phyloP scores from a whole-genome alignment of 208 protist species.

The Wallacemonas sp. region DNA sequence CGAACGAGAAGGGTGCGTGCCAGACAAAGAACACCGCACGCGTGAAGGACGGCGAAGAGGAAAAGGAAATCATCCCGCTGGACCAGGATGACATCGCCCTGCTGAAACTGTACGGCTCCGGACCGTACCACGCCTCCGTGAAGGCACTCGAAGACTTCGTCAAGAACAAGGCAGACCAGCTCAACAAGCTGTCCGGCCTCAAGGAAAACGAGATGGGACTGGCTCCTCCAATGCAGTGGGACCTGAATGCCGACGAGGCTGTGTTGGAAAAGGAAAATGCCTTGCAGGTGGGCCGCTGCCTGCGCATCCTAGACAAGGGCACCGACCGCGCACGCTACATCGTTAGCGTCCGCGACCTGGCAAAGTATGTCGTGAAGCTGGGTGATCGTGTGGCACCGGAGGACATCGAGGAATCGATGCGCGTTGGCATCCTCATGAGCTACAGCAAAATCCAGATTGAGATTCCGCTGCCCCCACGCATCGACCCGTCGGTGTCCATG shows the following conservation, averaged over 20 bases:
- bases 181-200: slow-evolving; percentile 97
- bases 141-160: slow-evolving; percentile 97
- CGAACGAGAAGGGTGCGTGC: slow-evolving; percentile 84
- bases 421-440: slow-evolving; percentile 97
- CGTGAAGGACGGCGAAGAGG: slow-evolving; percentile 70
- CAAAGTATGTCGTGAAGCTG: slow-evolving; percentile 99
- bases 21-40: slow-evolving; percentile 77
- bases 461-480: slow-evolving; percentile 99
- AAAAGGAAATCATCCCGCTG: slow-evolving; percentile 93
- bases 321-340: slow-evolving; percentile 96
- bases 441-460: slow-evolving; percentile 99
- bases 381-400: slow-evolving; percentile 98
- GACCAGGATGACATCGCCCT: slow-evolving; percentile 99
- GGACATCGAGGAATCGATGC: slow-evolving; percentile 99
- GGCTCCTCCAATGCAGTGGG: slow-evolving; percentile 97
- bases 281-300: slow-evolving; percentile 99
- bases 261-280: slow-evolving; percentile 96
- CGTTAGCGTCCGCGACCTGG: slow-evolving; percentile 97
- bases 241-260: slow-evolving; percentile 97
- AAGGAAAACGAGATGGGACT: slow-evolving; percentile 99
- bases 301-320: slow-evolving; percentile 98
- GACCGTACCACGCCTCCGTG: slow-evolving; percentile 96
- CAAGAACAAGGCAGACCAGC: slow-evolving; percentile 92
- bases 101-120: slow-evolving; percentile 97
- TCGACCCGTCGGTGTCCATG: slow-evolving; percentile 99